phyloP scores from a whole-genome alignment of 2,329 filamentous ascomycete species.

The Fusarium brevicatenulatum region DNA sequence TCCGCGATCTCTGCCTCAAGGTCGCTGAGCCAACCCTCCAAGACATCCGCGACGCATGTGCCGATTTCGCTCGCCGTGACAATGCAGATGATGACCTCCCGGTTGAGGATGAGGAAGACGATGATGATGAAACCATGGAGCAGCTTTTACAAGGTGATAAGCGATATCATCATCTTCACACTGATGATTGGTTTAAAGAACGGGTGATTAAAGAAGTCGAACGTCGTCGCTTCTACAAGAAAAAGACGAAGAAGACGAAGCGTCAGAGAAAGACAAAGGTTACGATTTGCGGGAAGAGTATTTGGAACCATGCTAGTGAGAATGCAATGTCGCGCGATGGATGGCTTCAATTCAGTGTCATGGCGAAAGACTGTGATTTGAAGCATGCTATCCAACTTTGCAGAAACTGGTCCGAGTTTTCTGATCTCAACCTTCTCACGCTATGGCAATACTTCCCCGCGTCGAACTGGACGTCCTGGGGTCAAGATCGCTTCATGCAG shows the following conservation, averaged over 20 bases:
- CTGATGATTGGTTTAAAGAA: slow-evolving; percentile 35
- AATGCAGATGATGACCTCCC: slow-evolving; percentile 20
- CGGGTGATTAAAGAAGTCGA: slow-evolving; percentile 4
- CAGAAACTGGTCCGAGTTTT: slow-evolving; percentile 47
- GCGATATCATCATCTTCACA: slow-evolving; percentile 38
- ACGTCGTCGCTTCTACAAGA: background rate
- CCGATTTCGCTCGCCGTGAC: slow-evolving; percentile 44
- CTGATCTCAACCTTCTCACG: slow-evolving; percentile 41
- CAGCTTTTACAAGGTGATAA: slow-evolving; percentile 28
- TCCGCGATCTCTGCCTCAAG: slow-evolving; percentile 45
- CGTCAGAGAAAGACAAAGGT: slow-evolving; percentile 40
- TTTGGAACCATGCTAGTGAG: slow-evolving; percentile 46
- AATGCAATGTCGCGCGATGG: slow-evolving; percentile 47
- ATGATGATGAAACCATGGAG: slow-evolving; percentile 29
- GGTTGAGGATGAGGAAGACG: background rate
- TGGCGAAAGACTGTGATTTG: slow-evolving; percentile 45
- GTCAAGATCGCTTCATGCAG: slow-evolving; percentile 30
- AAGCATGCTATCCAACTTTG: slow-evolving; percentile 45
- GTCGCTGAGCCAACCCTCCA: slow-evolving; percentile 43
- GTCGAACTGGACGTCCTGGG: slow-evolving; percentile 44
- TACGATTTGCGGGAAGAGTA: slow-evolving; percentile 41
- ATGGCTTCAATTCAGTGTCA: slow-evolving; percentile 46
- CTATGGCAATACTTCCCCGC: slow-evolving; percentile 45
- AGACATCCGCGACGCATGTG: slow-evolving; percentile 45
- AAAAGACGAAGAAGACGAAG: background rate